Evolutionary conservation across 2,329 filamentous ascomycete genomes (phyloP).

Genomic region (Colletotrichum viniferum): DNA sequence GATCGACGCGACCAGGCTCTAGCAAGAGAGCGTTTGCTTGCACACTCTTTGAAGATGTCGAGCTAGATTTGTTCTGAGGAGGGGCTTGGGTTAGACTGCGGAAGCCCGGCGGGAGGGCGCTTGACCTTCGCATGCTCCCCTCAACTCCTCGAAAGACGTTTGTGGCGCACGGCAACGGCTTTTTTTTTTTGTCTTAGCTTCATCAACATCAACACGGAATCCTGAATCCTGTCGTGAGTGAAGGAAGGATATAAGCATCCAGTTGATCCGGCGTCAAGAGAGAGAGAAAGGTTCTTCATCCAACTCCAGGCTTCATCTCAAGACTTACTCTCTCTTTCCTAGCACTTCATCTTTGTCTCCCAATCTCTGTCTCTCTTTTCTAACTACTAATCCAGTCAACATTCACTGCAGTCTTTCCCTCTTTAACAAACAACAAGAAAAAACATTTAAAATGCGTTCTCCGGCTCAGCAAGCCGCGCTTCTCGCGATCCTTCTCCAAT

Average conservation of each 20-base stretch:
- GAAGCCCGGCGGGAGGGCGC: background rate
- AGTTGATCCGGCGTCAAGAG: background rate
- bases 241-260: background rate
- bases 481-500: background rate
- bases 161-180: background rate
- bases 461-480: background rate
- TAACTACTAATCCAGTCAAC: background rate
- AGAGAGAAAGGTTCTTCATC: background rate
- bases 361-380: background rate
- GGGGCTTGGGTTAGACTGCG: background rate
- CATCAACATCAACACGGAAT: background rate
- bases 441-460: background rate
- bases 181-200: background rate
- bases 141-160: background rate
- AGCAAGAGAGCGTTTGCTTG: background rate
- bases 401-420: background rate
- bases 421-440: background rate
- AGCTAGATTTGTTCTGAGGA: background rate
- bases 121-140: background rate
- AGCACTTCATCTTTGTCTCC: background rate
- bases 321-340: background rate
- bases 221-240: background rate
- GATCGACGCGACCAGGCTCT: background rate
- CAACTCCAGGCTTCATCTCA: background rate
- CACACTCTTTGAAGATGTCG: background rate